These are phyloP conservation scores for Nevesoporus exiguus DNA, from an alignment of 768 basidiomycete species.

Conservation along the genomic window DNA sequence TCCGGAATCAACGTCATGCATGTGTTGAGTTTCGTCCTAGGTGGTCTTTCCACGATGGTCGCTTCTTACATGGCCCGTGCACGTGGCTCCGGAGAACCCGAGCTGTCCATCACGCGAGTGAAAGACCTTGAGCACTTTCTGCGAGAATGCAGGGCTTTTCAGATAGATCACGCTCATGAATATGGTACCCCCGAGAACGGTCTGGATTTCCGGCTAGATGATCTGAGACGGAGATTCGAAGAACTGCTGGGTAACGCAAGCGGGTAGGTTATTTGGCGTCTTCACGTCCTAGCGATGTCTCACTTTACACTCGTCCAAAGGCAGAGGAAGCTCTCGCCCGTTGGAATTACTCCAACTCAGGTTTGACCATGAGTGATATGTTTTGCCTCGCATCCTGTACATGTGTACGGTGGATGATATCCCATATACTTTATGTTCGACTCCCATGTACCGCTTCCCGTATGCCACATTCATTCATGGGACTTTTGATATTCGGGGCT, in stretches of 20 bases:
- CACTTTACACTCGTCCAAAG: constrained; percentile 11
- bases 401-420: background rate
- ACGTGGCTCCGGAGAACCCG: constrained; percentile 69
- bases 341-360: constrained; percentile 5
- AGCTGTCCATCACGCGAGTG: constrained; percentile 50
- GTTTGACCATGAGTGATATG: background rate
- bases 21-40: constrained; percentile 26
- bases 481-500: no score
- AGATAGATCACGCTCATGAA: constrained; percentile 53
- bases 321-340: constrained; percentile 18
- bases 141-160: constrained; percentile 56
- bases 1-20: background rate
- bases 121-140: constrained; percentile 67
- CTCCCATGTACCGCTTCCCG: background rate
- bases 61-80: constrained; percentile 71
- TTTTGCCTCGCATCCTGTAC: background rate
- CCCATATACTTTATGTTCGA: no score
- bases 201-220: constrained; percentile 4
- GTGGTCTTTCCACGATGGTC: constrained; percentile 63
- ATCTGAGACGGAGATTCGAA: constrained; percentile 27
- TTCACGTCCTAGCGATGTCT: background rate
- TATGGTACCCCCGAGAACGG: constrained; percentile 8
- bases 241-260: constrained; percentile 26
- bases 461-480: background rate
- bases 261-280: constrained; percentile 10